Base-by-base conservation (phyloP, 2,329 filamentous ascomycete genomes). In the Graphilbum fragrans region DNA sequence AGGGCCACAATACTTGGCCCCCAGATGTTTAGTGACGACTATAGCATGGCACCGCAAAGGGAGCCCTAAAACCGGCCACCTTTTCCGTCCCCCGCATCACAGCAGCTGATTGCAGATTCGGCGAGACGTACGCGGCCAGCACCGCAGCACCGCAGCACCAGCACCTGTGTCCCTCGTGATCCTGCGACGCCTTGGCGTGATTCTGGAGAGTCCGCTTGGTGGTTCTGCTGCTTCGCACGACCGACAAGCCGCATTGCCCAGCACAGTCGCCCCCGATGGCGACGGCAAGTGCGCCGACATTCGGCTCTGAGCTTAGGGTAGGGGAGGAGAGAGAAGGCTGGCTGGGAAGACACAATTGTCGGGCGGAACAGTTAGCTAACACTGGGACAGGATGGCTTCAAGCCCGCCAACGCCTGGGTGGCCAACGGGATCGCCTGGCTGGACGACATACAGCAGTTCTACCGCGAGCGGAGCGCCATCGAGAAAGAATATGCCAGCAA, bases 351-450 rank as follows among this genome's bases (percentile, higher is more conserved):
- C n/a, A n/a, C n/a, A n/a, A n/a, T n/a, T n/a, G n/a, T n/a, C n/a
- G n/a, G n/a, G n/a, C n/a, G n/a, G n/a, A n/a, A n/a, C n/a, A n/a
- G n/a, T n/a, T n/a, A n/a, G n/a, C n/a, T n/a, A n/a, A n/a, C n/a
- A n/a, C n/a, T n/a, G n/a, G n/a, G n/a, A 21, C 50, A 95, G 86
- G 92, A 98, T 78, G 86, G 84, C 57, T 98, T 95, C 72, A 95
- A 93, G 64, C 78, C 86, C 17, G 87, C 93, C 58, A 95, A 88
- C 64, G 77, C 74, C 54, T 98, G 92, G 92, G 85, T 93, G 43
- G 72, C 78, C 48, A 80, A 85, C 59, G 87, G 90, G 49, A 94
- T 98, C 59, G 70, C 76, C 50, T 98, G 90, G 90, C 79, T 98
- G 45, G 90, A 95, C 55, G 92, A 98, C 54, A 85, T 98, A 48